A percentile compares a stretch with the other conserved stretches of the same genome.
Conservation (phyloP, 2,329 filamentous ascomycete species). For the Exophiala viscosa region DNA sequence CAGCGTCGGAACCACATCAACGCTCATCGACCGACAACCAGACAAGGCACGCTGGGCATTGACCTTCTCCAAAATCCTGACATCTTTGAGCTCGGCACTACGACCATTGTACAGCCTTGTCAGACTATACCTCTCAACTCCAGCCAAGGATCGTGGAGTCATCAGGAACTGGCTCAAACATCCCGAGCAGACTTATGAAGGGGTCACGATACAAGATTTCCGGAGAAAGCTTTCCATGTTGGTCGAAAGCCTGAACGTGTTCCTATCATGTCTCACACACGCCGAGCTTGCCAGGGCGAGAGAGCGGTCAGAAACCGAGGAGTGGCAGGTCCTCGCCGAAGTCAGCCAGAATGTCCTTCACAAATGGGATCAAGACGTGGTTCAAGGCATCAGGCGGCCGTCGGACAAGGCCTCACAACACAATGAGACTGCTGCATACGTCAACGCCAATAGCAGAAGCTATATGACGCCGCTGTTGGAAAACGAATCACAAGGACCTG, state of each 20-base stretch:
- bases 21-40: constrained; percentile 23
- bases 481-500: constrained; percentile 1
- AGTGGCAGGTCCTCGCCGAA: constrained; percentile 20
- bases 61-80: constrained; percentile 23
- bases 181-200: constrained; percentile 17
- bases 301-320: constrained; percentile 16
- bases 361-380: constrained; percentile 21
- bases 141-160: constrained; percentile 13
- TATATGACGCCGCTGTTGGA: constrained; percentile 7
- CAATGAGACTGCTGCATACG: constrained; percentile 4
- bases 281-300: constrained; percentile 22
- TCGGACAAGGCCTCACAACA: constrained; percentile 2
- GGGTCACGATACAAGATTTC: constrained; percentile 23
- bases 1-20: constrained; percentile 22
- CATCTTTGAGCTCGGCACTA: constrained; percentile 16
- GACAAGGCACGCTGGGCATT: constrained; percentile 20
- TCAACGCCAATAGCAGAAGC: constrained; percentile 7
- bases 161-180: constrained; percentile 22
- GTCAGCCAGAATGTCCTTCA: constrained; percentile 22
- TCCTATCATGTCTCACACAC: constrained; percentile 23
- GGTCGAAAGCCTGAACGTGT: constrained; percentile 24
- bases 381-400: constrained; percentile 1
- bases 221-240: constrained; percentile 23
- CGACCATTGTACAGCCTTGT: constrained; percentile 22
- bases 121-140: constrained; percentile 17